Conservation (phyloP, 345 rosid species). For the Sisymbrium altissimum region DNA sequence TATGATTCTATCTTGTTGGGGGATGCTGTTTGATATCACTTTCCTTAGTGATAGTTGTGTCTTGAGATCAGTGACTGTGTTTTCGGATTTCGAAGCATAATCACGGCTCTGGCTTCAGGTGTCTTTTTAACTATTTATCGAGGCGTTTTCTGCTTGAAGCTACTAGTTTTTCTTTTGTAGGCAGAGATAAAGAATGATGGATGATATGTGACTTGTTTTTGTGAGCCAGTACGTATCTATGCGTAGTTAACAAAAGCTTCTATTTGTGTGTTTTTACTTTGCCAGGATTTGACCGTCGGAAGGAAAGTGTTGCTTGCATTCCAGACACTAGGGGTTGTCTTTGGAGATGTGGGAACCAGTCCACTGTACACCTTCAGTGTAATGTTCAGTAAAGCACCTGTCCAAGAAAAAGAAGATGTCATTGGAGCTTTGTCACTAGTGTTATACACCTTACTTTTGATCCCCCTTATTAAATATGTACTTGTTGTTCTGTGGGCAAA, state of each 20-base stretch:
- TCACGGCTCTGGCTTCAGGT: not conserved
- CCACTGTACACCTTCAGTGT: conserved; percentile 93
- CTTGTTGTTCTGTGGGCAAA: conserved; percentile 97
- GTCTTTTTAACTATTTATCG: not conserved
- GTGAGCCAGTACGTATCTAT: not conserved
- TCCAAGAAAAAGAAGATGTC: conserved; percentile 75
- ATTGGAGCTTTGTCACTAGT: conserved; percentile 94
- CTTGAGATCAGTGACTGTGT: not conserved
- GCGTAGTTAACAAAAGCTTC: not conserved
- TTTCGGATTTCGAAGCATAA: not conserved
- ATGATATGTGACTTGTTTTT: not conserved
- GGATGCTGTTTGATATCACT: not conserved
- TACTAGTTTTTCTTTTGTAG: not conserved
- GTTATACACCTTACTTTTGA: conserved; percentile 79
- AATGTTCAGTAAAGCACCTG: conserved; percentile 88
- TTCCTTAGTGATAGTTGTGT: not conserved
- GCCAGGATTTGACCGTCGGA: conserved; percentile 72
- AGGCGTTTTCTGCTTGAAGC: not conserved
- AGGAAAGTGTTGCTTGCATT: conserved; percentile 78
- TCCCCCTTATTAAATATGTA: conserved; percentile 87
- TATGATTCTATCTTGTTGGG: not conserved
- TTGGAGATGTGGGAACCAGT: conserved; percentile 99
- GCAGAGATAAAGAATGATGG: not conserved
- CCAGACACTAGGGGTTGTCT: conserved; percentile 95
- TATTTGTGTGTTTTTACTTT: not conserved